Percentiles rank a stretch among this genome's conserved stretches.
Conservation (phyloP, 805 yeast genomes). For the Candida insectalens region DNA sequence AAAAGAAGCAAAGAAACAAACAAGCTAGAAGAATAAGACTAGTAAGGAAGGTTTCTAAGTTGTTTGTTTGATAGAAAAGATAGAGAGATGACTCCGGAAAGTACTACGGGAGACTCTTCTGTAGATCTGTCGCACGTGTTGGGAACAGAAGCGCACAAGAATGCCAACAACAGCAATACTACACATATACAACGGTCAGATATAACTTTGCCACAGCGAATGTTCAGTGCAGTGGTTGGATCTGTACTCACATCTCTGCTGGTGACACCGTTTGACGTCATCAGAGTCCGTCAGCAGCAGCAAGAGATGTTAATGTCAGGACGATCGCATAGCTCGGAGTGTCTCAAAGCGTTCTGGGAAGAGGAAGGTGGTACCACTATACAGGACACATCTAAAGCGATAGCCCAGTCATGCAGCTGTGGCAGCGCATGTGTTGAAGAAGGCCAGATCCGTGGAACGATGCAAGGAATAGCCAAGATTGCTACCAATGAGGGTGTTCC, state of each 20-base stretch:
- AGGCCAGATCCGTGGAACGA: conserved; percentile 50
- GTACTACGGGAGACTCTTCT: no score
- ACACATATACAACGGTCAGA: no score
- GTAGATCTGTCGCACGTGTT: no score
- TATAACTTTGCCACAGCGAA: conserved; percentile 47
- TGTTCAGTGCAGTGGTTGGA: conserved; percentile 74
- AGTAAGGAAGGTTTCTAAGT: no score
- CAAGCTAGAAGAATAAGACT: no score
- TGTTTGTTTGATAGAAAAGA: no score
- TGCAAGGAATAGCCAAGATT: conserved; percentile 63
- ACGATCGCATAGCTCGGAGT: conserved; percentile 17
- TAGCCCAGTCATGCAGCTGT: conserved; percentile 26
- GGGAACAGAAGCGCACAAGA: no score
- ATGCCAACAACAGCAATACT: no score
- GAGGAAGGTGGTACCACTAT: conserved; percentile 5
- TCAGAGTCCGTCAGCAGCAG: conserved; percentile 67
- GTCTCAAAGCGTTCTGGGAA: conserved; percentile 29
- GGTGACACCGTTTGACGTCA: conserved; percentile 77
- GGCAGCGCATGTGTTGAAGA: conserved; percentile 32
- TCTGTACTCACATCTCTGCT: conserved; percentile 63
- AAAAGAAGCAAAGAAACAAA: no score
- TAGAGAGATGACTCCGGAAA: no score
- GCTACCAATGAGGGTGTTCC: conserved; percentile 61
- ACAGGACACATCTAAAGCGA: conserved; percentile 3
- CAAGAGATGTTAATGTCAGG: conserved; percentile 50